Percentiles rank a stretch among this genome's conserved stretches.
Evolutionary conservation across 352 stramenopile species (phyloP).

Genomic region (Achlya hypogyna): DNA sequence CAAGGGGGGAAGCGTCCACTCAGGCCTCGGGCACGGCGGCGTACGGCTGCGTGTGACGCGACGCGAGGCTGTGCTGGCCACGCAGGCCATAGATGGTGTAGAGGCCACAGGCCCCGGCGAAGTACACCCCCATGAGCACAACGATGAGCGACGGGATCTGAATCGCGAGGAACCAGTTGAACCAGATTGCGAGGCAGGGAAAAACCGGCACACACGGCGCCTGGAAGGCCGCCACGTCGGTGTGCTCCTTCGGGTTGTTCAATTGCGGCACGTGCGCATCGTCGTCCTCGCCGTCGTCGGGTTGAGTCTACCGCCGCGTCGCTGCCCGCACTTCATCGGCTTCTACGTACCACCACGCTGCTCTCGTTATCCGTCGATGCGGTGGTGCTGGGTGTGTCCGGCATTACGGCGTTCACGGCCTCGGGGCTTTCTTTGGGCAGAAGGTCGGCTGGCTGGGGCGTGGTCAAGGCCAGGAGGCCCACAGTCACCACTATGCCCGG

Average conservation of each 20-base stretch:
- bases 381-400: not conserved
- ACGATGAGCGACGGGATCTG: constrained; percentile 67
- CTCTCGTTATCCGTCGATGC: not conserved
- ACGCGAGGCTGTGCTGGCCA: constrained; percentile 49
- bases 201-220: constrained; percentile 63
- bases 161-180: constrained; percentile 82
- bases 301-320: not conserved
- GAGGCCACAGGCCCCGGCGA: constrained; percentile 46
- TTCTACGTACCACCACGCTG: not conserved
- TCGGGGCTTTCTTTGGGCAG: not conserved
- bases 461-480: not conserved
- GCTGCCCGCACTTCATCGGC: not conserved
- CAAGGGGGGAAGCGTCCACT: too few species aligned
- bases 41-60: constrained; percentile 31
- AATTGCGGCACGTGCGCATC: too few species aligned
- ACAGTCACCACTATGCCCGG: not conserved
- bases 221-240: constrained; percentile 34
- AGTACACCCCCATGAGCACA: constrained; percentile 53
- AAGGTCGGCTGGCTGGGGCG: not conserved
- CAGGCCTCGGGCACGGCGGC: not conserved
- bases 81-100: constrained; percentile 61
- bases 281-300: constrained; percentile 19
- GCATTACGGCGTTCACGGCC: not conserved
- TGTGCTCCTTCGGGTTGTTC: constrained; percentile 20
- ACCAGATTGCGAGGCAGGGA: constrained; percentile 76